Base-by-base conservation (phyloP, 2,329 filamentous ascomycete species). In the Epichloe amarillans region DNA sequence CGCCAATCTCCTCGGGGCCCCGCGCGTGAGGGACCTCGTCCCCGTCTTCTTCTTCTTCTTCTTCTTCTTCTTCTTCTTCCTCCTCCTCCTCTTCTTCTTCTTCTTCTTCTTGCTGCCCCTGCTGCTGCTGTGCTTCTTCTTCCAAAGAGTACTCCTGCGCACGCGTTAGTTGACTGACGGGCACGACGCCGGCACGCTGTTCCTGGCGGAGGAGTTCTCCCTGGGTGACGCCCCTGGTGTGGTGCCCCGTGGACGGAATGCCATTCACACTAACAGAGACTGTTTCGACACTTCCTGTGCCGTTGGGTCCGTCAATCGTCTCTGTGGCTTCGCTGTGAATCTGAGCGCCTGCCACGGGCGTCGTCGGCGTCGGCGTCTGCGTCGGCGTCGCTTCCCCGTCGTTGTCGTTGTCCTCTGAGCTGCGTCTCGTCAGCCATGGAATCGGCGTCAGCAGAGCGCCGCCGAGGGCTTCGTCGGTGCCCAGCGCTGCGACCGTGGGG, bases 371-470 rank as follows among this genome's bases (percentile, higher is more conserved):
- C 30, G 45, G 2, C 52, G 23, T 23, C 30, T 40, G 2, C 52
- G 23, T 23, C 30, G 45, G 2, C 52, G 23, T 43, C 26, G 53
- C 14, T 8, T 52, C 52, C 6, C 59, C 60, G 6, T 57, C 58
- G 47, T 47, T 58, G 6, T 57, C 58, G 48, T 47, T 58, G 50
- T 57, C 62, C 50, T 65, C 62, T 4, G 64, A 62, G 33, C 63
- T 65, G 38, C 58, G 62, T 40, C 70, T 67, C 26, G 68, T 74
- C 47, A 97, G 71, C 93, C 93, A 98, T 0, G 90, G 87, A 52
- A 98, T 97, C 0, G 91, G 93, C 1, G 91, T 97, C 47, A 98
- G 73, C 17, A 96, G 73, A 0, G 93, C 93, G 6, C 93, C 93
- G 21, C 91, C 91, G 1, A 97, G 72, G 12, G 84, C 85, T 64